Percentiles rank a stretch among this genome's conserved stretches.
phyloP scores from a whole-genome alignment of 345 rosid genomes.

The Gossypium raimondii region DNA sequence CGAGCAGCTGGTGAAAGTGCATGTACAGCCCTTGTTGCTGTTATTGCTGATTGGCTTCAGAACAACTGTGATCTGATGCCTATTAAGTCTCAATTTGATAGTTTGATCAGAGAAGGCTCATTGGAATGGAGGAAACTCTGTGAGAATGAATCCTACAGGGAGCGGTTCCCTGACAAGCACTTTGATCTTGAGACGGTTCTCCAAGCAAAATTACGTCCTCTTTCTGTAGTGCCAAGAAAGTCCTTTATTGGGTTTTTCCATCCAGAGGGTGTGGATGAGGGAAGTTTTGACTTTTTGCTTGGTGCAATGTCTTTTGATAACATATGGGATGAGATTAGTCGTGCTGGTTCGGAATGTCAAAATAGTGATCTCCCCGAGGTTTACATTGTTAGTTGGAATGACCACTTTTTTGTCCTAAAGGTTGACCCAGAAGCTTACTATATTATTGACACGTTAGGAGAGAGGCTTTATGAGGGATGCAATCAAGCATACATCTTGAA shows the following conservation, averaged over 20 bases:
- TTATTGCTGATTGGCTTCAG: conserved; percentile 91
- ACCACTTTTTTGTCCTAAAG: conserved; percentile 86
- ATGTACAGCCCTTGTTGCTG: conserved; percentile 90
- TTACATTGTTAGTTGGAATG: conserved; percentile 96
- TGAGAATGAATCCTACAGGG: conserved; percentile 62
- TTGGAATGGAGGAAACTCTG: conserved; percentile 93
- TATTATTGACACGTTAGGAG: conserved; percentile 87
- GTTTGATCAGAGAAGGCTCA: conserved; percentile 90
- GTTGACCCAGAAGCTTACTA: conserved; percentile 83
- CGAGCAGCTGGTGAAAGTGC: conserved; percentile 97
- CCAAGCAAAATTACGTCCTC: conserved; percentile 74
- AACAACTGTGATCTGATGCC: conserved; percentile 72
- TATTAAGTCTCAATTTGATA: conserved; percentile 85
- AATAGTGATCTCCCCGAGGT: conserved; percentile 43
- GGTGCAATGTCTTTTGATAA: conserved; percentile 92
- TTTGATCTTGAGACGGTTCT: conserved; percentile 92
- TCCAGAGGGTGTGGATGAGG: conserved; percentile 78
- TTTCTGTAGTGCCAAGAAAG: conserved; percentile 61
- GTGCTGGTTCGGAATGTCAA: conserved; percentile 39
- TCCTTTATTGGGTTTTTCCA: conserved; percentile 87
- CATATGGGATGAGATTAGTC: conserved; percentile 91
- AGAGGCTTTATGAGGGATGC: conserved; percentile 94
- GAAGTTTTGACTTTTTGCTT: conserved; percentile 65
- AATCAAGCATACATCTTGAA: conserved; percentile 90
- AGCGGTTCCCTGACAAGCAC: conserved; percentile 87